Conservation (phyloP, 495 filamentous ascomycete species). For the Penicillium roqueforti region DNA sequence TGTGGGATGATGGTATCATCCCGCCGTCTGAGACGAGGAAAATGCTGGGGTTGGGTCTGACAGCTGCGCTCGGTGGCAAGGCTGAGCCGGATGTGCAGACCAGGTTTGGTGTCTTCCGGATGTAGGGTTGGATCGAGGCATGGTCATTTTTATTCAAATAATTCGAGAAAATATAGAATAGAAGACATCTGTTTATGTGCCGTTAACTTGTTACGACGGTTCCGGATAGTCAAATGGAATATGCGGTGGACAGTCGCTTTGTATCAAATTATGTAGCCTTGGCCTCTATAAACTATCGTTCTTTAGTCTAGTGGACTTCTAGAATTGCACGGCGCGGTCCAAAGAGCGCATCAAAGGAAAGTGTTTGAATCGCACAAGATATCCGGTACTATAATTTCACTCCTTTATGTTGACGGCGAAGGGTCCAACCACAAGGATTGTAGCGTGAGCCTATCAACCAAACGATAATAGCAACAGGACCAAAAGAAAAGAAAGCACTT, state of each 20-base stretch:
- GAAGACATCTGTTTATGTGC: neutral
- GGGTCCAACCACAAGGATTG: neutral
- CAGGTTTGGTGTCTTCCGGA: constrained; percentile 92
- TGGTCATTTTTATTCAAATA: neutral
- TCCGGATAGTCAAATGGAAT: neutral
- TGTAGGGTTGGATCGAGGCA: constrained; percentile 49
- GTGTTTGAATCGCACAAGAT: neutral
- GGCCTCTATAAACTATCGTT: neutral
- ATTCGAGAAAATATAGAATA: neutral
- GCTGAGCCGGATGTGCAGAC: constrained; percentile 57
- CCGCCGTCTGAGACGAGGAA: constrained; percentile 81
- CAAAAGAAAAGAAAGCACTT: constrained; percentile 17
- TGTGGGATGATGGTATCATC: constrained; percentile 98
- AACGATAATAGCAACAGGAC: constrained; percentile 3
- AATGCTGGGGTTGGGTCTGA: constrained; percentile 77
- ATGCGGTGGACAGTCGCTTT: neutral
- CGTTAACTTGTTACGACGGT: neutral
- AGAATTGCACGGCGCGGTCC: neutral
- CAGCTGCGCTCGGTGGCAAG: constrained; percentile 68
- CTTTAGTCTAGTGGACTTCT: neutral
- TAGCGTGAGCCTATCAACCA: neutral
- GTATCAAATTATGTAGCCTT: neutral
- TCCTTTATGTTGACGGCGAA: neutral
- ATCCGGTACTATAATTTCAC: neutral
- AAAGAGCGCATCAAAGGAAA: neutral